Percentiles rank a stretch among this genome's conserved stretches.
Conservation (phyloP, 2,329 filamentous ascomycete genomes). For the Hypoxylon sp. region DNA sequence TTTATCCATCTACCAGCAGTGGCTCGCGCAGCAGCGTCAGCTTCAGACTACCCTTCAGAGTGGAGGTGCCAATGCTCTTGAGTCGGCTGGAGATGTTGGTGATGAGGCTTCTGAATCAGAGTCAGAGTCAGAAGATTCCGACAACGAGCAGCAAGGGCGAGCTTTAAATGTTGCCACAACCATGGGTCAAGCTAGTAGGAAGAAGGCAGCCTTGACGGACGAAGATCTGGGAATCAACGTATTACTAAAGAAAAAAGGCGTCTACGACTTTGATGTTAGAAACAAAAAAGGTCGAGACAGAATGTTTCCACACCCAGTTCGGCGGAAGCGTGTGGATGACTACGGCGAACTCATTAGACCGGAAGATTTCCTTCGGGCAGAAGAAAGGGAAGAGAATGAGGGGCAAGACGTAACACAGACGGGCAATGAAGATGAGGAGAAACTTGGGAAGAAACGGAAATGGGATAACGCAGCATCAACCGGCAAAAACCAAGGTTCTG, state of each 20-base stretch:
- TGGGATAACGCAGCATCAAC: conserved; percentile 76
- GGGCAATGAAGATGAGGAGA: conserved; percentile 63
- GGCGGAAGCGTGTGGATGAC: conserved; percentile 82
- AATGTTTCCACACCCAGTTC: conserved; percentile 87
- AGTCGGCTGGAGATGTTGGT: conserved; percentile 75
- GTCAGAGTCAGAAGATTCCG: conserved; percentile 86
- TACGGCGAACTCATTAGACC: conserved; percentile 94
- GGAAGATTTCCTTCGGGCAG: conserved; percentile 91
- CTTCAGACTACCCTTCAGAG: conserved; percentile 82
- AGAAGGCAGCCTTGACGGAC: conserved; percentile 86
- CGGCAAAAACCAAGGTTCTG: conserved; percentile 52
- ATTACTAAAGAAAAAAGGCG: conserved; percentile 83
- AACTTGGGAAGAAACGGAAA: conserved; percentile 89
- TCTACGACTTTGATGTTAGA: conserved; percentile 93
- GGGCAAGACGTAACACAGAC: conserved; percentile 66
- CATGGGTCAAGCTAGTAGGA: conserved; percentile 82
- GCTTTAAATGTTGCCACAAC: conserved; percentile 88
- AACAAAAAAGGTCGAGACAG: conserved; percentile 92
- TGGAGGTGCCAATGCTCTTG: conserved; percentile 71
- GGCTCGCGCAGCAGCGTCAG: conserved; percentile 86
- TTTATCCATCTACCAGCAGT: conserved; percentile 86
- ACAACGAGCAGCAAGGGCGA: conserved; percentile 89
- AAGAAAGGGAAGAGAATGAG: conserved; percentile 82
- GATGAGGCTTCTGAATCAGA: conserved; percentile 89
- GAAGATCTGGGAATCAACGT: conserved; percentile 93